Evolutionary conservation across 495 filamentous ascomycete genomes (phyloP), one percentile per base, ranked within the genome.

Genomic region (Daldinia caldariorum): DNA sequence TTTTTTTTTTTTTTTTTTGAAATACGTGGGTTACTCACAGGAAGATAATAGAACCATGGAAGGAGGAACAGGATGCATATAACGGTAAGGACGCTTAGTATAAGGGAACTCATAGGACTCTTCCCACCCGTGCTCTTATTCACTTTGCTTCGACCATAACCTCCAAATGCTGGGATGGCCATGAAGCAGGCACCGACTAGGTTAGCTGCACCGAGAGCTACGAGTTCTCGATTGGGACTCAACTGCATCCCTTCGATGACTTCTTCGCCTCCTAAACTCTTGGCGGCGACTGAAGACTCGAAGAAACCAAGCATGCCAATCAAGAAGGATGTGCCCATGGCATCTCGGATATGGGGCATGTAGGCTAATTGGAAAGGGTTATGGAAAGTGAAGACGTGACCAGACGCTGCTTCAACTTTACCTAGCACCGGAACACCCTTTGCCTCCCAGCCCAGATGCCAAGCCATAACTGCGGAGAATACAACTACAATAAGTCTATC

Each of bases 241-340:
- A 98, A 83, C 35, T 89, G 81, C 74, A 96, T 90, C 29, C 88
- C 91, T 62, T 91, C 86, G 47, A 94, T 83, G 35, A 89, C 89
- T 51, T 89, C 88, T 14, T 78, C 80, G 9, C 83, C 84, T 7
- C 90, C 91, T 1, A 99, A 80, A 62, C 90, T 92, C 79, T 98
- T 98, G 34, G 95, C 96, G 0, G 95, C 95, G n/a, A 99, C 93
- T 0, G 94, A 97, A 29, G 92, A 97, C 82, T 99, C 95, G 72
- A 99, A 99, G 83, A 99, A 99, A 18, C 95, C 95, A 6, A 99
- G 88, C 20, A 99, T 83, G 4, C 94, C 92, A 61, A 99, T 97
- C 34, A 98, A 82, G 71, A 99, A 97, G 0, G 95, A 90, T 0
- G 96, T 97, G 63, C 91, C 89, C 85, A 97, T 89, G 13, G 93